A percentile compares a stretch with the other conserved stretches of the same genome.
phyloP scores from a whole-genome alignment of 1,139 yeast genomes.

The Blastobotrys indianensis region DNA sequence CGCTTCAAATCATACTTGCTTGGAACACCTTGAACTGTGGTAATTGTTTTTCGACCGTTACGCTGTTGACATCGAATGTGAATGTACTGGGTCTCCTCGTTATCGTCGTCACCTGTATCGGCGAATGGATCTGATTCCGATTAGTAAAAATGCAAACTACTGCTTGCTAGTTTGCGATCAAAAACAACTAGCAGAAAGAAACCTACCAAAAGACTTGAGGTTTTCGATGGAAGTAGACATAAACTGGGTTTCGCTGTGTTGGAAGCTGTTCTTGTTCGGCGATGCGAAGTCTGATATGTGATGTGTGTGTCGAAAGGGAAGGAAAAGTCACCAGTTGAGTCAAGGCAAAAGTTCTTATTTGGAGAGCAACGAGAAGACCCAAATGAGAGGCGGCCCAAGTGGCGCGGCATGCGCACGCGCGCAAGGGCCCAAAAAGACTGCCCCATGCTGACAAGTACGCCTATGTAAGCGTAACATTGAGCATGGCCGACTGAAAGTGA shows the following conservation, averaged over 20 bases:
- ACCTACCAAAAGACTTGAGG: slow-evolving; percentile 86
- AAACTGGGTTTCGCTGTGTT: slow-evolving; percentile 25
- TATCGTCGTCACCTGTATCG: slow-evolving; percentile 99
- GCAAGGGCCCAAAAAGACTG: not conserved
- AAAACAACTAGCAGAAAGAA: no score
- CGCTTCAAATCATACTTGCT: slow-evolving; percentile 91
- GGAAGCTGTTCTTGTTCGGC: no score
- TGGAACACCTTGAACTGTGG: slow-evolving; percentile 98
- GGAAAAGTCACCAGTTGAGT: no score
- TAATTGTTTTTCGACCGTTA: slow-evolving; percentile 98
- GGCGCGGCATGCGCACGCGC: no score
- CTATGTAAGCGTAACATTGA: no score
- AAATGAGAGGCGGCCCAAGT: no score
- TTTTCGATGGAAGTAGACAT: slow-evolving; percentile 78
- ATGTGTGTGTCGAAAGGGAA: no score
- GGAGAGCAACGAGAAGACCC: no score
- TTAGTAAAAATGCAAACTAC: not conserved
- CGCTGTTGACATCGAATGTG: slow-evolving; percentile 99
- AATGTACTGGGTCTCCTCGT: slow-evolving; percentile 90
- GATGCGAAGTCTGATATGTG: no score
- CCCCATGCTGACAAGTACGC: no score
- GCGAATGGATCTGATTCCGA: slow-evolving; percentile 78
- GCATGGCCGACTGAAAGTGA: not conserved
- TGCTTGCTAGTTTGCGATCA: no score
- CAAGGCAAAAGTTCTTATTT: no score